Evolutionary conservation across 2,329 filamentous ascomycete species (phyloP).

Genomic region (Epichloe typhina): DNA sequence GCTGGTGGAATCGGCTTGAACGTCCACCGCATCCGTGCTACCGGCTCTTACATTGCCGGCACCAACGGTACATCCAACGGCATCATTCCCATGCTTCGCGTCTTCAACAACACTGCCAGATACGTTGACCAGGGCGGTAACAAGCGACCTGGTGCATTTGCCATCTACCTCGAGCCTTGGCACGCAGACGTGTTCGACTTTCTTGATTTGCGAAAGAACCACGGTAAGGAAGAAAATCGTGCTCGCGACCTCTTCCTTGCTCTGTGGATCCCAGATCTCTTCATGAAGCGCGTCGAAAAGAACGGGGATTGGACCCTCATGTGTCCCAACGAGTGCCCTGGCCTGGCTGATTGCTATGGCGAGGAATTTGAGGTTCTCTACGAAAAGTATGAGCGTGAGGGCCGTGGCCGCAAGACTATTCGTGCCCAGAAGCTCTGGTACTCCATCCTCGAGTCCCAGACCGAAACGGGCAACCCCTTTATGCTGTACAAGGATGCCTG

Average conservation of each 20-base stretch:
- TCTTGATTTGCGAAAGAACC: slow-evolving; percentile 96
- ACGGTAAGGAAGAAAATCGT: slow-evolving; percentile 95
- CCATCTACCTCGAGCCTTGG: slow-evolving; percentile 98
- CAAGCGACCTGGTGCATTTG: slow-evolving; percentile 96
- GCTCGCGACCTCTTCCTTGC: slow-evolving; percentile 96
- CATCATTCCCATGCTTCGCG: slow-evolving; percentile 92
- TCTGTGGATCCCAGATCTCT: slow-evolving; percentile 95
- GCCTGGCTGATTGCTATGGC: slow-evolving; percentile 90
- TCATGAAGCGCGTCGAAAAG: slow-evolving; percentile 98
- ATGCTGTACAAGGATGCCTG: slow-evolving; percentile 99
- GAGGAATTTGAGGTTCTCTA: slow-evolving; percentile 95
- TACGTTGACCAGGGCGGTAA: slow-evolving; percentile 99
- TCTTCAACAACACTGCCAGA: slow-evolving; percentile 98
- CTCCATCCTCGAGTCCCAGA: slow-evolving; percentile 93
- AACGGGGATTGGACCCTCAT: slow-evolving; percentile 96
- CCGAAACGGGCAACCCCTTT: slow-evolving; percentile 96
- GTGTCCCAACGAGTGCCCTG: slow-evolving; percentile 93
- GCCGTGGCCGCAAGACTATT: slow-evolving; percentile 77
- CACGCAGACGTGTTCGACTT: slow-evolving; percentile 96
- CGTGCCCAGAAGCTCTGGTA: slow-evolving; percentile 99
- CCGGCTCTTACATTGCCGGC: slow-evolving; percentile 93
- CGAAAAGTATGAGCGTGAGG: slow-evolving; percentile 80
- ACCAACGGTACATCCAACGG: slow-evolving; percentile 98
- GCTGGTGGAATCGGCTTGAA: slow-evolving; percentile 96
- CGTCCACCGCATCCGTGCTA: slow-evolving; percentile 90